Evolutionary conservation across 2,329 filamentous ascomycete genomes (phyloP).

Genomic region (Penicillium palitans): DNA sequence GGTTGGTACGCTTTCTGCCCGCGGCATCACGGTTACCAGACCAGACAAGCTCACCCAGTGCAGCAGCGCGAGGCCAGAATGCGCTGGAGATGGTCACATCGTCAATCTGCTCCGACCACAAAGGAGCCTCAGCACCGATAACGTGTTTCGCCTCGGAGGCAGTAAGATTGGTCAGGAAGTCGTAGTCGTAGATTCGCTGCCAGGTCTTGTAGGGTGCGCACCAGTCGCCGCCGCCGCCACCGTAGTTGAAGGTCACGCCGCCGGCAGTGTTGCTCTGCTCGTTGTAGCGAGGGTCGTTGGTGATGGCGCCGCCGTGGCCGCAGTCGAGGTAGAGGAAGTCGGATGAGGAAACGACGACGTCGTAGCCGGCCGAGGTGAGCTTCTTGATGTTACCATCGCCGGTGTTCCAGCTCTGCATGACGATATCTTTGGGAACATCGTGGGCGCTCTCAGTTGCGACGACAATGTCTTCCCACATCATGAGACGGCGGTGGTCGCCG

Average conservation of each 20-base stretch:
- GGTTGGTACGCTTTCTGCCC: slow-evolving; percentile 54
- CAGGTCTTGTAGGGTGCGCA: slow-evolving; percentile 61
- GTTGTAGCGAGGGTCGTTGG: slow-evolving; percentile 59
- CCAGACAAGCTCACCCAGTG: slow-evolving; percentile 58
- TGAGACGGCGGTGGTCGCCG: slow-evolving; percentile 50
- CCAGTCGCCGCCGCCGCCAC: slow-evolving; percentile 57
- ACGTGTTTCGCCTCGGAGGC: slow-evolving; percentile 50
- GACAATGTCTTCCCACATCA: slow-evolving; percentile 60
- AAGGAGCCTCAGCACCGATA: slow-evolving; percentile 53
- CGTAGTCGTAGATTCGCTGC: slow-evolving; percentile 61
- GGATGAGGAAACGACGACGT: slow-evolving; percentile 57
- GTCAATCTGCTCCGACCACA: slow-evolving; percentile 59
- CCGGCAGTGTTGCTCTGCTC: slow-evolving; percentile 53
- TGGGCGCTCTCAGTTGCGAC: slow-evolving; percentile 48
- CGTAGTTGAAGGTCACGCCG: slow-evolving; percentile 55
- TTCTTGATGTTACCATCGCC: slow-evolving; percentile 54
- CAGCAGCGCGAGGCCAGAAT: slow-evolving; percentile 59
- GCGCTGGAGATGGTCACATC: slow-evolving; percentile 52
- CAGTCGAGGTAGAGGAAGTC: slow-evolving; percentile 61
- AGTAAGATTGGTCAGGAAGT: slow-evolving; percentile 55
- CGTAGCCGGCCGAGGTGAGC: slow-evolving; percentile 52
- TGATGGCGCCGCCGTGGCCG: slow-evolving; percentile 55
- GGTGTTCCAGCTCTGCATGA: slow-evolving; percentile 59
- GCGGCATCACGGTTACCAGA: slow-evolving; percentile 54
- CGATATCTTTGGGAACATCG: slow-evolving; percentile 52